Base-by-base conservation (phyloP, 129 eudicot species). In the Pulicaria dysenterica region DNA sequence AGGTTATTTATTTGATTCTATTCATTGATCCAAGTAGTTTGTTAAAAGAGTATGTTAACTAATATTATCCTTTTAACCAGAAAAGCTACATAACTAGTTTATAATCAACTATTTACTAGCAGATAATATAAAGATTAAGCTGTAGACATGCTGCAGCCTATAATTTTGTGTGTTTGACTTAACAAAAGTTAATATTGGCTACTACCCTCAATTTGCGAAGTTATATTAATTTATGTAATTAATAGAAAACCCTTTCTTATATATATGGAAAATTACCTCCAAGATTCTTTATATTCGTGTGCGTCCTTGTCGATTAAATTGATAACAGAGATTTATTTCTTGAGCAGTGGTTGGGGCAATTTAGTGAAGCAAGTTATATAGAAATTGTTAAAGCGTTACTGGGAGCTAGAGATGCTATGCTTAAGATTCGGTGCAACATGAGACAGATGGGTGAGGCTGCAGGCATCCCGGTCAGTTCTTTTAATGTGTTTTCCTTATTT, bases 401-500 rank as follows among this genome's bases (percentile, higher is more conserved):
- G 78, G 96, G 84, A 51, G 89, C 98, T 61, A 83, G 96, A 80
- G 86, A 84, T 76, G 85, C 85, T 38, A 92, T 92, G 96, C 95
- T 87, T 60, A 81, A 19, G 43, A 89, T 92, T 80, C 82, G 96
- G 64, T 54, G 38, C 82, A 85, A 81, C 74, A 89, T 92, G 98
- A 85, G 87, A 57, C 86, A 70, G 64, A 92, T 92, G 98, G 98
- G 98, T 15, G 89, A 92, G 69, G 95, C 92, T 83, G 96, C 96
- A 15, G 96, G 98, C 79, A 84, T 92, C 46, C 98, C 98, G 56
- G 96, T 92, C 66, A 12, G 91, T 76, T 75, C 57, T 57, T 54
- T 72, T 12, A 64, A 34, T 67, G 37, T 65, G 5, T 55, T 57
- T 37, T 15, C 4, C 55, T 12, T 15, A 6, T 34, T 45, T 37